Evolutionary conservation across 805 yeast genomes (phyloP), one percentile per base, ranked within the genome.

Genomic region (Ogataea parapolymorpha): DNA sequence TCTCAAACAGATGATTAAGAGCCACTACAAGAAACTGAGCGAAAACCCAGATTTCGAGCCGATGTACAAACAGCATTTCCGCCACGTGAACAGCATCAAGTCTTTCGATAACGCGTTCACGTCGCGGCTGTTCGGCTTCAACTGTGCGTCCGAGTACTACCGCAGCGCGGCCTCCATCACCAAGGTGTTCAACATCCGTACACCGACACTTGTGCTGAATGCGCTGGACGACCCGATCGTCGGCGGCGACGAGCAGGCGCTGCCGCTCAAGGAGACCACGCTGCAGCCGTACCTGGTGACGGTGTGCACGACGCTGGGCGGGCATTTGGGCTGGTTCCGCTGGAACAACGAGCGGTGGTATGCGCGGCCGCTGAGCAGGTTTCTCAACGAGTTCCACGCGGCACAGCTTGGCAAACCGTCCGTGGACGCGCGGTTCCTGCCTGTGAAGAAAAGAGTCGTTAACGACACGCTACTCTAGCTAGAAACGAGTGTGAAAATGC

Each of bases 271-370:
- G 12, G 82, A 79, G 45, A 70, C 75, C 15, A 48, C 54, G 28
- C 48, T 56, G 23, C 85, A 85, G 54, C 93, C 95, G 2, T 77
- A 73, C 55, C 62, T 78, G 25, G 63, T 74, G 32, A 50, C 82
- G 53, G 68, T 80, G 5, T 73, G 79, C 44, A 82, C 90, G 6
- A 70, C 74, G 30, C 68, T 75, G 38, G 95, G 95, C 6, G 95
- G 95, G 1, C 95, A 86, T 61, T 70, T 86, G 39, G 93, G 86
- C n/a, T 86, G 83, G 82, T 86, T 79, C 46, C 69, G 73, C 48
- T 62, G 68, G 35, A 65, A 71, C 18, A 83, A 84, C 18, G 67
- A 69, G 30, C 75, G 88, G 52, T 87, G 95, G 95, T 77, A 72
- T 49, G 62, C 76, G 4, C 64, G 67, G 6, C 82, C 82, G 18